These are phyloP conservation scores for Penicillium flavigenum DNA, from an alignment of 495 filamentous ascomycete species.

Conservation along the genomic window DNA sequence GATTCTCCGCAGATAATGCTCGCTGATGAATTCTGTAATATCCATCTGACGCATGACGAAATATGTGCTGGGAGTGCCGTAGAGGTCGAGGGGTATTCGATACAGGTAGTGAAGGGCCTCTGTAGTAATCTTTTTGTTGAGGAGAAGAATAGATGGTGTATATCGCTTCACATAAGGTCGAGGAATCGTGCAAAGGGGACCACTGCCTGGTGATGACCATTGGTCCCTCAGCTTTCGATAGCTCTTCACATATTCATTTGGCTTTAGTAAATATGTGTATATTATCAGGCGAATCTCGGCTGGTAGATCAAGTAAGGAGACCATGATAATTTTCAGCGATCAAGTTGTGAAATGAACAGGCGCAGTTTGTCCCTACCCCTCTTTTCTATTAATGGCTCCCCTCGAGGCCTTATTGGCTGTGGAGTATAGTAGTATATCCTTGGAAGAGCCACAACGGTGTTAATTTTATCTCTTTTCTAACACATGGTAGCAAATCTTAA, in stretches of 20 bases:
- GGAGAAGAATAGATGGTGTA: slow-evolving; percentile 21
- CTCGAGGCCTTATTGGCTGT: neutral
- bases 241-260: slow-evolving; percentile 21
- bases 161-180: slow-evolving; percentile 16
- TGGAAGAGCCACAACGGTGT: neutral
- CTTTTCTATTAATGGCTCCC: neutral
- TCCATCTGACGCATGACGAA: slow-evolving; percentile 25
- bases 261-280: slow-evolving; percentile 16
- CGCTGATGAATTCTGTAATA: slow-evolving; percentile 24
- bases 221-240: slow-evolving; percentile 14
- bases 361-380: neutral
- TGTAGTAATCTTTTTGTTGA: slow-evolving; percentile 20
- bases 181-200: slow-evolving; percentile 13
- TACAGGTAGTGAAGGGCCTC: slow-evolving; percentile 25
- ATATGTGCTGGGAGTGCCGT: slow-evolving; percentile 18
- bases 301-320: slow-evolving; percentile 12
- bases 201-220: slow-evolving; percentile 10
- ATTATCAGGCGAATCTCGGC: slow-evolving; percentile 19
- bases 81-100: slow-evolving; percentile 18
- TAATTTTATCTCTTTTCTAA: neutral
- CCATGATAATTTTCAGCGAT: neutral
- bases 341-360: neutral
- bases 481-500: neutral
- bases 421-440: neutral
- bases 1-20: slow-evolving; percentile 21